Percentiles rank a stretch among this genome's conserved stretches.
Conservation (phyloP, 1,284 basidiomycete species). For the Malassezia sp. region DNA sequence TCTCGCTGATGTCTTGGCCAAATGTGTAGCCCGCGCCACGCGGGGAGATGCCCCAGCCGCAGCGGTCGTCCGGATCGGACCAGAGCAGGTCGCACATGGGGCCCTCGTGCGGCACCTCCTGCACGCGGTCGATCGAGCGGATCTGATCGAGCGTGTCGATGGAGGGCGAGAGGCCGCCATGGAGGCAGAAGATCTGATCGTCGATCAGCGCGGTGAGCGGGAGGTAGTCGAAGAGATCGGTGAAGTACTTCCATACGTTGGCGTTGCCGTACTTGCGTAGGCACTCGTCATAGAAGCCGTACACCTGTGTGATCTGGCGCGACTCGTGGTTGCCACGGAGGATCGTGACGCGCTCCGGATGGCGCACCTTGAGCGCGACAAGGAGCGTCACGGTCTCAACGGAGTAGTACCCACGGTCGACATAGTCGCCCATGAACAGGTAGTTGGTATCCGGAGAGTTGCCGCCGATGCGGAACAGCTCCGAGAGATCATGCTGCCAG, state of each 20-base stretch:
- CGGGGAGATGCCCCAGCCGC: constrained; percentile 98
- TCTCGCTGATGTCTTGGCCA: constrained; percentile 95
- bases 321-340: constrained; percentile 97
- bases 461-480: constrained; percentile 96
- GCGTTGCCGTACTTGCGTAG: constrained; percentile 98
- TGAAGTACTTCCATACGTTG: constrained; percentile 99
- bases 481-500: constrained; percentile 64
- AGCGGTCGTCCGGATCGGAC: constrained; percentile 98
- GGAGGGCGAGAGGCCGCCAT: constrained; percentile 93
- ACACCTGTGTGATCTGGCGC: constrained; percentile 98
- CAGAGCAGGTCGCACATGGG: constrained; percentile 98
- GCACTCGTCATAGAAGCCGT: constrained; percentile 99
- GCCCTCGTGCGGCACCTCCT: constrained; percentile 97
- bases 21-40: constrained; percentile 98
- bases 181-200: constrained; percentile 97
- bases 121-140: constrained; percentile 91
- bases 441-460: constrained; percentile 99
- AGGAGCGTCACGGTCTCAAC: constrained; percentile 98
- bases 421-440: constrained; percentile 99
- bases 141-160: constrained; percentile 99
- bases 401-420: constrained; percentile 97
- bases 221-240: constrained; percentile 95
- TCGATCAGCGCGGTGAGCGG: constrained; percentile 95
- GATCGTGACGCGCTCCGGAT: constrained; percentile 96
- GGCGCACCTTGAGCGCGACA: constrained; percentile 91